phyloP scores from a whole-genome alignment of 2,329 filamentous ascomycete species.

The Colletotrichum theobromicola region DNA sequence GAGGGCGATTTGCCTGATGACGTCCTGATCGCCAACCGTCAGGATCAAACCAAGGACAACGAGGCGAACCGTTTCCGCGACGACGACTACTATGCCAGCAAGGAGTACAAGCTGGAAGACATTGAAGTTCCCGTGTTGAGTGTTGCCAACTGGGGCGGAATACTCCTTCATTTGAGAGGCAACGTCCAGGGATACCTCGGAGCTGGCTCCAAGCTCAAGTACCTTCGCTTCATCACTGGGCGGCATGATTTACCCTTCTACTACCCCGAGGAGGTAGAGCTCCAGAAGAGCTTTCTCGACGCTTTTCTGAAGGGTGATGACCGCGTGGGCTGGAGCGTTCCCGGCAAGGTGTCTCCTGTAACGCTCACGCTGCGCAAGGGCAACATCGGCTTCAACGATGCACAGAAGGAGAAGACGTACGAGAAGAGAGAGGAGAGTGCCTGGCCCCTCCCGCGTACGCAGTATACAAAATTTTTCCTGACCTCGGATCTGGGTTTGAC shows the following conservation, averaged over 20 bases:
- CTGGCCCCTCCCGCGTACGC: slow-evolving; percentile 71
- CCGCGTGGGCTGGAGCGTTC: slow-evolving; percentile 60
- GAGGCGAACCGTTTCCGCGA: slow-evolving; percentile 62
- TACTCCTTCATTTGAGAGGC: slow-evolving; percentile 70
- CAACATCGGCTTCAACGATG: slow-evolving; percentile 70
- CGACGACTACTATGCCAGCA: slow-evolving; percentile 67
- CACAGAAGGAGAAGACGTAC: slow-evolving; percentile 63
- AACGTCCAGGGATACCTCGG: slow-evolving; percentile 70
- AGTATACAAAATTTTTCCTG: slow-evolving; percentile 67
- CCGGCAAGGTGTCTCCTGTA: slow-evolving; percentile 65
- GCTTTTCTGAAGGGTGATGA: slow-evolving; percentile 75
- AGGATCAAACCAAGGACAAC: slow-evolving; percentile 52
- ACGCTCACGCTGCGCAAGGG: slow-evolving; percentile 68
- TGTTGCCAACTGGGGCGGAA: slow-evolving; percentile 76
- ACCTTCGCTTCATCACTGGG: slow-evolving; percentile 71
- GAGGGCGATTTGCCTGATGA: slow-evolving; percentile 63
- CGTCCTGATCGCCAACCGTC: slow-evolving; percentile 53
- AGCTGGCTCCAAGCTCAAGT: slow-evolving; percentile 71
- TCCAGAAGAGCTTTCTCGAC: slow-evolving; percentile 72
- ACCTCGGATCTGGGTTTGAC: slow-evolving; percentile 50
- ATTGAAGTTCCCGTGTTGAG: slow-evolving; percentile 71
- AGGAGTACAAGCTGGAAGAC: slow-evolving; percentile 68
- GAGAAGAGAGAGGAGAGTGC: slow-evolving; percentile 60
- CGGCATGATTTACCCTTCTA: slow-evolving; percentile 77
- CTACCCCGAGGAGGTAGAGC: slow-evolving; percentile 70